Base-by-base conservation (phyloP, 441 rosid species). In the Adansonia grandidieri region DNA sequence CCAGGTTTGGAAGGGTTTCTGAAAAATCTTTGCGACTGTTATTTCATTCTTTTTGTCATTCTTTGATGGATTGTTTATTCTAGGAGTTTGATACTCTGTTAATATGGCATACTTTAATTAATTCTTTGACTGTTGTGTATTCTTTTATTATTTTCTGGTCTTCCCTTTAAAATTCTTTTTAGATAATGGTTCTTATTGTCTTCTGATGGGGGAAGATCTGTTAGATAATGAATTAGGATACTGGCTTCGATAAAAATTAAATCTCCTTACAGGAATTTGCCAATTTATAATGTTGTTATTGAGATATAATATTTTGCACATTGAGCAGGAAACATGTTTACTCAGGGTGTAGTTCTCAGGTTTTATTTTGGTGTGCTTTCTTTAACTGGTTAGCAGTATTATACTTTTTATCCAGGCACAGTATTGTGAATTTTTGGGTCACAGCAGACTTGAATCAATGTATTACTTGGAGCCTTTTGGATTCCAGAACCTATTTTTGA, bases 41-140 rank as follows among this genome's bases (percentile, higher is more conserved):
- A 70, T 50, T 70, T 24, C 60, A 70, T 63, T 14, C 10, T 70
- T 11, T 69, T 1, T 70, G 60, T 22, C 0, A 15, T 50, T 24
- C 40, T 50, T 50, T 70, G 45, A 24, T 22, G 45, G 53, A 50
- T 70, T 13, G 7, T 70, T 70, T 50, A 11, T 24, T 2, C 15
- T 51, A 22, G 74, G 14, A 51, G 14, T 50, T 70, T 24, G 22
- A 70, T 70, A n/a, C 45, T 70, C 10, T 50, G 56, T 48, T 69
- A 47, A 11, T 69, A 24, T 48, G 57, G 42, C 14, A 19, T 22
- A 50, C 66, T 62, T 62, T 4, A 53, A 24, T 62, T 24, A 11
- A 24, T 62, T 62, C 42, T 62, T 24, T 5, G n/a, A 62, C 28
- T 62, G 6, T 37, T 6, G 5, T 37, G 1, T 6, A 63, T 28